phyloP scores from a whole-genome alignment of 176 grass and related monocot genomes.

The Hsuehochloa calcarea region DNA sequence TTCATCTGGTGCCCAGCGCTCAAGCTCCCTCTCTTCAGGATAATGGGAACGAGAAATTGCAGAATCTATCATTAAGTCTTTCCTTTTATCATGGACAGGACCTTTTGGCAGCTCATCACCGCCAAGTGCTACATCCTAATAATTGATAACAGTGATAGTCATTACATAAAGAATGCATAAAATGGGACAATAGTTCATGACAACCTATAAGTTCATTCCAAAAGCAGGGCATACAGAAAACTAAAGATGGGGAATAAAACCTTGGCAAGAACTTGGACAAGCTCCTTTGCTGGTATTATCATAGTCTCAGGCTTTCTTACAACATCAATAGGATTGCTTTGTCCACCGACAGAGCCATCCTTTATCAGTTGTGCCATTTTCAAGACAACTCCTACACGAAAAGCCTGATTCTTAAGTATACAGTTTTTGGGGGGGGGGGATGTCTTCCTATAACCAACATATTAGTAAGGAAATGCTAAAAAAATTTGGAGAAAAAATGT shows the following conservation, averaged over 20 bases:
- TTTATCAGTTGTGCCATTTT: conserved; percentile 93
- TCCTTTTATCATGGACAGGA: conserved; percentile 72
- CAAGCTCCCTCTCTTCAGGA: conserved; percentile 86
- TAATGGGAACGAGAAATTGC: conserved; percentile 81
- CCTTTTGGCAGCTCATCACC: conserved; percentile 64
- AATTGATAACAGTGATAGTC: conserved; percentile 30
- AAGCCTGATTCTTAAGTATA: conserved; percentile 31
- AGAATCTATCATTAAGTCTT: conserved; percentile 95
- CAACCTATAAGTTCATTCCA: background rate
- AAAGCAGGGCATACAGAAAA: background rate
- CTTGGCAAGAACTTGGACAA: conserved; percentile 92
- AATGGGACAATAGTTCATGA: background rate
- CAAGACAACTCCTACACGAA: conserved; percentile 68
- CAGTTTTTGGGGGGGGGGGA: background rate
- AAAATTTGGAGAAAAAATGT: conserved; percentile 1
- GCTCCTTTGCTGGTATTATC: conserved; percentile 74
- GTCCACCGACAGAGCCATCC: conserved; percentile 59
- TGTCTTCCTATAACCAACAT: background rate
- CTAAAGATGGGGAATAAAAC: conserved; percentile 32
- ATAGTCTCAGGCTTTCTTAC: conserved; percentile 77
- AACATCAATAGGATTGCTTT: conserved; percentile 45
- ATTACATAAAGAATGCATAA: background rate
- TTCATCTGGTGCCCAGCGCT: conserved; percentile 87
- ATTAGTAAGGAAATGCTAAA: background rate
- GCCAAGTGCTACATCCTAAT: conserved; percentile 75